phyloP scores from a whole-genome alignment of 768 basidiomycete species.

The Pisolithus marmoratus region DNA sequence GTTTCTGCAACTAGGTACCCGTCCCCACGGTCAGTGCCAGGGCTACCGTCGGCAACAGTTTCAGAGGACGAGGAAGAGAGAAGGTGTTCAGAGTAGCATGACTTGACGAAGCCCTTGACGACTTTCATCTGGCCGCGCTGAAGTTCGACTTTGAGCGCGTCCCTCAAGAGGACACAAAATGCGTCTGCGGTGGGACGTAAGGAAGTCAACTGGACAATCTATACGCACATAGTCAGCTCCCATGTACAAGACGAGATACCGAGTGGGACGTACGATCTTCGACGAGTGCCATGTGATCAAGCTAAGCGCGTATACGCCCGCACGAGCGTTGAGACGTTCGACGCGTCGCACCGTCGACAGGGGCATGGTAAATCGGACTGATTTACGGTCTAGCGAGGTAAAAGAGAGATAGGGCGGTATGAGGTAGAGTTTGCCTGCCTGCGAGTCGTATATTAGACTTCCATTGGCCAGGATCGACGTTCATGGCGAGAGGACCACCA shows the following conservation, averaged over 20 bases:
- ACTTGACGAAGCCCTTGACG: slow-evolving; percentile 85
- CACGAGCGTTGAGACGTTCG: slow-evolving; percentile 87
- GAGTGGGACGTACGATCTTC: slow-evolving; percentile 59
- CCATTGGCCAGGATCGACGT: neutral
- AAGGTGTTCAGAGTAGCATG: slow-evolving; percentile 92
- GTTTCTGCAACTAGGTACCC: slow-evolving; percentile 54
- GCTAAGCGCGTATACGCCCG: slow-evolving; percentile 95
- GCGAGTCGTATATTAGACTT: neutral
- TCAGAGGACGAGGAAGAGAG: slow-evolving; percentile 50
- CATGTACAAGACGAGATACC: neutral
- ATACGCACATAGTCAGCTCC: neutral
- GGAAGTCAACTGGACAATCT: slow-evolving; percentile 92
- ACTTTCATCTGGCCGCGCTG: slow-evolving; percentile 90
- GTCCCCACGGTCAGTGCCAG: slow-evolving; percentile 63
- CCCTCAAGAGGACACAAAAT: slow-evolving; percentile 85
- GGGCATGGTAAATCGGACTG: slow-evolving; percentile 86
- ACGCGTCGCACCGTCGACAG: slow-evolving; percentile 90
- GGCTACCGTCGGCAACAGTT: slow-evolving; percentile 15
- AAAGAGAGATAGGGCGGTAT: slow-evolving; percentile 89
- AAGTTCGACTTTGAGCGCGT: slow-evolving; percentile 84
- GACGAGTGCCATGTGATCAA: slow-evolving; percentile 91
- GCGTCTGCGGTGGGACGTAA: slow-evolving; percentile 88
- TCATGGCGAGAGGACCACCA: no score
- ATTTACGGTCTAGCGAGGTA: slow-evolving; percentile 85
- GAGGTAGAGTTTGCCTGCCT: slow-evolving; percentile 90